phyloP scores from a whole-genome alignment of 176 grass and related monocot species.

The Oryza glumipatula region DNA sequence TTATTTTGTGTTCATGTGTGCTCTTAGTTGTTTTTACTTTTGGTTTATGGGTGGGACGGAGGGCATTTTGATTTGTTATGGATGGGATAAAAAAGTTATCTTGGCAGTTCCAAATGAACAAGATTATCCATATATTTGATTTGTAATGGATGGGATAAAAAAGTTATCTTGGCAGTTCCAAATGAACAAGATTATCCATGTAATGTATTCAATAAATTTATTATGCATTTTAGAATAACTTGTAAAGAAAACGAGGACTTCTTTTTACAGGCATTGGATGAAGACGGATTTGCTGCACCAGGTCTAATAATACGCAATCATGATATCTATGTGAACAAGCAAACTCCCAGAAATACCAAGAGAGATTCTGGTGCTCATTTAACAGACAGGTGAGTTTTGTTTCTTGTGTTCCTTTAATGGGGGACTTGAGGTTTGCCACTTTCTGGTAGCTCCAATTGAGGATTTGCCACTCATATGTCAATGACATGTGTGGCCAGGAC shows the following conservation, averaged over 20 bases:
- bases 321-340: conserved; percentile 89
- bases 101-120: background rate
- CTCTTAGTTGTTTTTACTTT: background rate
- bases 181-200: background rate
- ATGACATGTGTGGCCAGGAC: background rate
- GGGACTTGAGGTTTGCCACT: background rate
- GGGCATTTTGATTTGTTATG: background rate
- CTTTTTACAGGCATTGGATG: conserved; percentile 75
- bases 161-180: too few species aligned
- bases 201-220: background rate
- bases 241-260: background rate
- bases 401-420: background rate
- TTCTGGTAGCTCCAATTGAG: background rate
- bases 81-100: background rate
- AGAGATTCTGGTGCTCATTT: conserved; percentile 23
- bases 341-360: conserved; percentile 42
- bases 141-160: too few species aligned
- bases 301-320: conserved; percentile 95
- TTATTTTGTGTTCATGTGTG: background rate
- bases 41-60: background rate
- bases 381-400: conserved; percentile 47
- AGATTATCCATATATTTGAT: background rate
- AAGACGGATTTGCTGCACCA: conserved; percentile 83
- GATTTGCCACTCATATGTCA: background rate
- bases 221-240: background rate